Evolutionary conservation across 257 asterid species (phyloP).

Genomic region (Przewalskia tangutica): DNA sequence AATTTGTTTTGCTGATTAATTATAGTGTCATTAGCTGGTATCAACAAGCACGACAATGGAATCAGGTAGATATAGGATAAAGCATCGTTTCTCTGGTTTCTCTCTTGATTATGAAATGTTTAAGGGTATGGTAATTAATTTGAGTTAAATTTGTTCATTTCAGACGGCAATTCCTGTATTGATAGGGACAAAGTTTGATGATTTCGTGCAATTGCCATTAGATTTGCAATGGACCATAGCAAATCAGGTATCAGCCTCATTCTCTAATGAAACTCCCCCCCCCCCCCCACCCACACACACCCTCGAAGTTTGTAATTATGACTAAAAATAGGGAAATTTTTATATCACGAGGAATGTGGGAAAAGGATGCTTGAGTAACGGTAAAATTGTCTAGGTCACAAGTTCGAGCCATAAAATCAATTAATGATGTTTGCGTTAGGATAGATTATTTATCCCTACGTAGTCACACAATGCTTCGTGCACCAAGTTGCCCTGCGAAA

Average conservation of each 20-base stretch:
- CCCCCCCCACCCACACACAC: not conserved
- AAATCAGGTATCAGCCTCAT: constrained; percentile 43
- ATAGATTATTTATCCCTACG: too few species aligned
- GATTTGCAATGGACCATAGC: constrained; percentile 79
- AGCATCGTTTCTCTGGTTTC: not conserved
- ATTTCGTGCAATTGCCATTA: constrained; percentile 63
- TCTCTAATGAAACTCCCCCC: not conserved
- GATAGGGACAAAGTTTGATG: constrained; percentile 87
- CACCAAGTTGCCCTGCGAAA: not conserved
- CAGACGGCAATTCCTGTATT: constrained; percentile 81
- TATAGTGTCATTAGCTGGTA: constrained; percentile 65
- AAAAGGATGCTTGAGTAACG: not conserved
- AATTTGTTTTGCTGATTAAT: not conserved
- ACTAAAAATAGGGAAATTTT: too few species aligned
- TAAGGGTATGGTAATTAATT: not conserved
- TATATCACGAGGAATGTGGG: not conserved
- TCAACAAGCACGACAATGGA: constrained; percentile 66
- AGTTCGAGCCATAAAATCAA: not conserved
- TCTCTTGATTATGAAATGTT: not conserved
- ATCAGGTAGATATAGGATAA: constrained; percentile 36
- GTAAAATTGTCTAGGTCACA: not conserved
- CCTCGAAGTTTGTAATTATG: not conserved
- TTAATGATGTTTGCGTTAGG: too few species aligned
- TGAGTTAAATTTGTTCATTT: not conserved
- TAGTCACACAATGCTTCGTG: not conserved